phyloP scores from a whole-genome alignment of 2,329 filamentous ascomycete genomes.

The Exophiala spinifera region DNA sequence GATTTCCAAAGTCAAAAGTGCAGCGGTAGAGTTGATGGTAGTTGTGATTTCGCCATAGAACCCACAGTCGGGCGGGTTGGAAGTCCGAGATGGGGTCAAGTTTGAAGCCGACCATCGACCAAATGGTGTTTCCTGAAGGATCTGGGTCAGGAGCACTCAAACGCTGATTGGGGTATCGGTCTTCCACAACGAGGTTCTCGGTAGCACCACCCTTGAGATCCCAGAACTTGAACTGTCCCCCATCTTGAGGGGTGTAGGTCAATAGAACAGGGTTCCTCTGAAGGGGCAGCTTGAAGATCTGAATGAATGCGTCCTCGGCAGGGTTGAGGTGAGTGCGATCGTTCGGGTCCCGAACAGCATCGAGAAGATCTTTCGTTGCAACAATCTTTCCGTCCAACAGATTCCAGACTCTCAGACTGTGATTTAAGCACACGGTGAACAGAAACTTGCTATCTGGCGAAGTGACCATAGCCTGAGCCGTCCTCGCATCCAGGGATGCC shows the following conservation, averaged over 20 bases:
- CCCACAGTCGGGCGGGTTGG: slow-evolving; percentile 66
- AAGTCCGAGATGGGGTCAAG: slow-evolving; percentile 53
- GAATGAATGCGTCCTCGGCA: slow-evolving; percentile 71
- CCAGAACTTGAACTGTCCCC: slow-evolving; percentile 95
- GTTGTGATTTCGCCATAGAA: slow-evolving; percentile 81
- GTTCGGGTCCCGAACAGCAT: slow-evolving; percentile 62
- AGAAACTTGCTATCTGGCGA: slow-evolving; percentile 49
- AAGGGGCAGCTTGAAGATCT: slow-evolving; percentile 56
- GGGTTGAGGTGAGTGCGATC: slow-evolving; percentile 78
- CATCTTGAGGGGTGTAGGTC: slow-evolving; percentile 83
- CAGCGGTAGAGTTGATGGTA: slow-evolving; percentile 72
- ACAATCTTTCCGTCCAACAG: slow-evolving; percentile 74
- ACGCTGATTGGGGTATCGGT: slow-evolving; percentile 63
- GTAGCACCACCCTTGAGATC: slow-evolving; percentile 63
- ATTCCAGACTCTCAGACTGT: slow-evolving; percentile 87
- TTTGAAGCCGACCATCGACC: slow-evolving; percentile 75
- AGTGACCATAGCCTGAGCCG: slow-evolving; percentile 43
- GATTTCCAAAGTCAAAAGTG: slow-evolving; percentile 66
- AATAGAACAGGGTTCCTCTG: slow-evolving; percentile 49
- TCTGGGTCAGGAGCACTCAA: slow-evolving; percentile 63
- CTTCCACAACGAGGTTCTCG: slow-evolving; percentile 59
- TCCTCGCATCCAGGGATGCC: slow-evolving; percentile 42
- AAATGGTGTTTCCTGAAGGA: slow-evolving; percentile 68
- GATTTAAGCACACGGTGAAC: slow-evolving; percentile 84
- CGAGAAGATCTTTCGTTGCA: slow-evolving; percentile 73